Evolutionary conservation across 2,329 filamentous ascomycete genomes (phyloP).

Genomic region (Eutypa lata): DNA sequence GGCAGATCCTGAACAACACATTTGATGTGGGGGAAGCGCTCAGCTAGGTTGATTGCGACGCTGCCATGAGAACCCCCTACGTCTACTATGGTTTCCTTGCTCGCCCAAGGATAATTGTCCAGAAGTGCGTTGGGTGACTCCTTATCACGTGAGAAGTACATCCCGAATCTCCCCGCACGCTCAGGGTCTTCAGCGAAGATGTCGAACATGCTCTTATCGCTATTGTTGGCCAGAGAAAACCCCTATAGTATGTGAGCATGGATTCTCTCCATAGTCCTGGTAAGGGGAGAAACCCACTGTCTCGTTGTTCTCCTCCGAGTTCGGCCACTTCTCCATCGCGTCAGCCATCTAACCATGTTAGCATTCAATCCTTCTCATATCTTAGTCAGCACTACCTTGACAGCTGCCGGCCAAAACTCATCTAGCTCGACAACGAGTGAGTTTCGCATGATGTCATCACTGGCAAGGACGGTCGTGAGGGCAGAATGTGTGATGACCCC

Average conservation of each 20-base stretch:
- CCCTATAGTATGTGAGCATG: constrained; percentile 7
- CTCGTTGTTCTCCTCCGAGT: constrained; percentile 20
- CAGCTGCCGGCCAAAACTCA: constrained; percentile 19
- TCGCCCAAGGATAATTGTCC: constrained; percentile 20
- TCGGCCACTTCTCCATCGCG: constrained; percentile 24
- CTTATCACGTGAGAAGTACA: constrained; percentile 13
- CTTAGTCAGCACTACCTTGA: constrained; percentile 7
- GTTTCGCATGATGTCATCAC: constrained; percentile 13
- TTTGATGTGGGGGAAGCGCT: constrained; percentile 19
- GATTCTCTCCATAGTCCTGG: too few relatives aligned
- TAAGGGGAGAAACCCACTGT: constrained; percentile 8
- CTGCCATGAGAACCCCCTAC: constrained; percentile 23
- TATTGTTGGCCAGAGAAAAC: constrained; percentile 21
- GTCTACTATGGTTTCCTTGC: constrained; percentile 22
- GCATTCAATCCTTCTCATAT: neutral
- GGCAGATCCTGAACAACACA: constrained; percentile 21
- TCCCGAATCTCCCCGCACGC: constrained; percentile 12
- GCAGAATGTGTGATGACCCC: constrained; percentile 26
- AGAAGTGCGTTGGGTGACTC: constrained; percentile 11
- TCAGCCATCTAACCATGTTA: constrained; percentile 14
- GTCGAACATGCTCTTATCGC: constrained; percentile 20
- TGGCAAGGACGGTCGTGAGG: constrained; percentile 12
- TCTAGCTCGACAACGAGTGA: constrained; percentile 20
- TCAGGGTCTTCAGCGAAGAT: constrained; percentile 18
- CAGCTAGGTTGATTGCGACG: constrained; percentile 21